These are phyloP conservation scores for Penicillium nordicum DNA, from an alignment of 2,329 filamentous ascomycete species.

Conservation along the genomic window DNA sequence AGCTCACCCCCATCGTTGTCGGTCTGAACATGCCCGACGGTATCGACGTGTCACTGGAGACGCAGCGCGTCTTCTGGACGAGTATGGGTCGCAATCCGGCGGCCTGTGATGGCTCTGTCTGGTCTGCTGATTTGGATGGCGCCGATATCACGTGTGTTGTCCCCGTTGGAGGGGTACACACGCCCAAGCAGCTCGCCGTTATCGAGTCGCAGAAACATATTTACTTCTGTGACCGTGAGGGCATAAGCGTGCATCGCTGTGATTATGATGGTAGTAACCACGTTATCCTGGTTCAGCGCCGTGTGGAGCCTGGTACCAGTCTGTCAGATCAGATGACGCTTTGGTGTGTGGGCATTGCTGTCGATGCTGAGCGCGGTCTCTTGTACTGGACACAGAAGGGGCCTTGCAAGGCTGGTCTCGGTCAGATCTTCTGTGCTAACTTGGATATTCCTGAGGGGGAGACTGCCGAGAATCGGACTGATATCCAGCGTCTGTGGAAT, in stretches of 20 bases:
- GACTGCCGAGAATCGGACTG: constrained; percentile 36
- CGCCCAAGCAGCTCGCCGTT: constrained; percentile 44
- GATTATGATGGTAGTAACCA: constrained; percentile 35
- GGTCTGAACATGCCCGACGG: constrained; percentile 44
- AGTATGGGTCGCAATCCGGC: constrained; percentile 46
- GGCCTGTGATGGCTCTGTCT: constrained; percentile 43
- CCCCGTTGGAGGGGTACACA: constrained; percentile 46
- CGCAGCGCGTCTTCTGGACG: constrained; percentile 49
- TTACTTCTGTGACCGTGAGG: constrained; percentile 47
- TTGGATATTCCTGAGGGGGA: constrained; percentile 40
- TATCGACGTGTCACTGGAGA: constrained; percentile 37
- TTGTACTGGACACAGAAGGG: constrained; percentile 64
- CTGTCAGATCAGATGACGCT: constrained; percentile 32
- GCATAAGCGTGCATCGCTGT: constrained; percentile 35
- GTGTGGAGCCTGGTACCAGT: constrained; percentile 9
- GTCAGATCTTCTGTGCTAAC: constrained; percentile 53
- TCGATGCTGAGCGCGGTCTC: constrained; percentile 43
- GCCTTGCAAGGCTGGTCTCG: constrained; percentile 48
- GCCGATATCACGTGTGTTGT: constrained; percentile 46
- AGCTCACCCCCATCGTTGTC: constrained; percentile 10
- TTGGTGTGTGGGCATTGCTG: constrained; percentile 57
- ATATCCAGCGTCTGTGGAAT: constrained; percentile 45
- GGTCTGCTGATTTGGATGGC: constrained; percentile 51
- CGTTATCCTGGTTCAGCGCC: constrained; percentile 40
- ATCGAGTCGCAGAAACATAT: constrained; percentile 29